These are phyloP conservation scores for Boletus hoseneyae DNA, from an alignment of 1,284 basidiomycete species.

Conservation along the genomic window DNA sequence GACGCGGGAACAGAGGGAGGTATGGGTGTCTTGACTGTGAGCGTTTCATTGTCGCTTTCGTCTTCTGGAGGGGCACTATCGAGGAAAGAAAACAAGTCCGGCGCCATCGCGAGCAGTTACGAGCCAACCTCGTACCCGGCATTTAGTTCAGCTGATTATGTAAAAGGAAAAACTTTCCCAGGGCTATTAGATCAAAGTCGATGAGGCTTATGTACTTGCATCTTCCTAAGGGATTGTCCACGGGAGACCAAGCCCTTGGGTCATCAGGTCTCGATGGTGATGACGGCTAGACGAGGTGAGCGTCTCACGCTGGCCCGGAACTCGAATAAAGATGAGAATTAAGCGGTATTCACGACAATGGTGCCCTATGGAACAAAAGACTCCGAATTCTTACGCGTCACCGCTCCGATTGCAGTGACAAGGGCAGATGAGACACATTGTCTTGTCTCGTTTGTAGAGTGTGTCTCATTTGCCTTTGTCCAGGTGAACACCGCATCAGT, in stretches of 20 bases:
- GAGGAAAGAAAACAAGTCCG: slow-evolving; percentile 32
- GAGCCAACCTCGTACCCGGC: not conserved
- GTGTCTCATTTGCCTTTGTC: slow-evolving; percentile 11
- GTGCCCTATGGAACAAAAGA: slow-evolving; percentile 1
- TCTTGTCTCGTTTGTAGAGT: slow-evolving; percentile 10
- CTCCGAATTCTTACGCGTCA: slow-evolving; percentile 3
- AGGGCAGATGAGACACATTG: slow-evolving; percentile 12
- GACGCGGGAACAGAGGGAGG: not conserved
- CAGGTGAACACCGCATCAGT: slow-evolving; percentile 6
- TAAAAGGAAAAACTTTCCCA: slow-evolving; percentile 4
- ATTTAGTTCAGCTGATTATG: slow-evolving; percentile 2
- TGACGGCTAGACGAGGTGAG: not conserved
- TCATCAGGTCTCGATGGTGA: not conserved
- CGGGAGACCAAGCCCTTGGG: no score
- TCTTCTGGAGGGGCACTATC: slow-evolving; percentile 16
- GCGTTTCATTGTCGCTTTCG: slow-evolving; percentile 24
- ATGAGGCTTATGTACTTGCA: no score
- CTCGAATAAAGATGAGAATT: no score
- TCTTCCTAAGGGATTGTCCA: no score
- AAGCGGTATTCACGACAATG: no score
- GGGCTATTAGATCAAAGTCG: not conserved
- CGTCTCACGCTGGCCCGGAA: no score
- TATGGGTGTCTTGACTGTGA: not conserved
- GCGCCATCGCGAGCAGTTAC: slow-evolving; percentile 16
- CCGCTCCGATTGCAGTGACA: slow-evolving; percentile 10